Base-by-base conservation (phyloP, 2,329 filamentous ascomycete genomes). In the Graphilbum fragrans region DNA sequence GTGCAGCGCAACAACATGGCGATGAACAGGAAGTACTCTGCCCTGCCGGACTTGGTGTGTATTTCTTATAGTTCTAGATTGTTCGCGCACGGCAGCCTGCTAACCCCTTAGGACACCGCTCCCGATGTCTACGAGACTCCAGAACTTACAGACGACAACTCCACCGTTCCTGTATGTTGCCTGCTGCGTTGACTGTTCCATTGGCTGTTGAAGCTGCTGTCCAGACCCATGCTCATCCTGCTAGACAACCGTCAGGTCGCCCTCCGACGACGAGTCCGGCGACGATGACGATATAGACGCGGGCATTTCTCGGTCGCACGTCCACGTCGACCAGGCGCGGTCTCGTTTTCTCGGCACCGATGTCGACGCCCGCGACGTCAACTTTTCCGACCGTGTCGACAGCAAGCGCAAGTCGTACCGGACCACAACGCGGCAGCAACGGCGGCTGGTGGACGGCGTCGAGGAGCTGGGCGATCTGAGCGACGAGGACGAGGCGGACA, bases 81-180 rank as follows among this genome's bases (percentile, higher is more conserved):
- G 18, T 21, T 41, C 36, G 19, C 20, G 23, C 9, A 18, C 5
- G 17, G 4, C 18, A 22, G 19, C 34, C 20, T 19, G 33, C 34
- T 36, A 18, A 36, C 11, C 2, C 7, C 23, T 41, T 50, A 93
- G 84, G 88, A 95, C 63, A 83, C 82, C 41, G 87, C 88, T 22
- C 88, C 88, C 50, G 92, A 96, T 56, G 86, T 94, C 54, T 96
- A 95, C 68, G 90, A 96, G 63, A 96, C 92, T 16, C 88, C 90
- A 50, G 88, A 94, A 42, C 68, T 95, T 50, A 90, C 83, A 43
- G 86, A 94, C 56, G 88, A 94, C 60, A 83, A 78, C 48, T 94
- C 87, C 19, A 94, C 87, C 37, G 66, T 87, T 43, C 84, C 80
- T 42, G 85, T 90, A 66, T 61, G 74, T 60, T 22, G 23, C 23